These are phyloP conservation scores for Aspergillus pseudotamarii DNA, from an alignment of 2,329 filamentous ascomycete species.

Conservation along the genomic window DNA sequence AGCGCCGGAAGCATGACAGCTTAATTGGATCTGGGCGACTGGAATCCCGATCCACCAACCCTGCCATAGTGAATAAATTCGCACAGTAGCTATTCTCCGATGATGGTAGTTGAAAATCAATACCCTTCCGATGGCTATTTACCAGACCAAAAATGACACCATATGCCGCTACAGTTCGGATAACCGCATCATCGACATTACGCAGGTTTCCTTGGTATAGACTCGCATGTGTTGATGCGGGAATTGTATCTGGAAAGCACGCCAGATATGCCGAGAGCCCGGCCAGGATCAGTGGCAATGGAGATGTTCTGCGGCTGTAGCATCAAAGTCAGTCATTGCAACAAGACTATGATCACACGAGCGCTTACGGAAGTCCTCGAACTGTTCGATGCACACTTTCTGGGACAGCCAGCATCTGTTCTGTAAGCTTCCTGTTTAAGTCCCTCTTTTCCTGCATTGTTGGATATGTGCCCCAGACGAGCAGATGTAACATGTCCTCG, in stretches of 20 bases:
- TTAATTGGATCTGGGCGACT: conserved; percentile 50
- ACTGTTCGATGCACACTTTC: conserved; percentile 27
- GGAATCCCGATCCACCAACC: conserved; percentile 52
- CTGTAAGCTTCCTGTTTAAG: conserved; percentile 24
- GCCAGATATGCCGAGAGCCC: conserved; percentile 34
- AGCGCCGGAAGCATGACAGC: conserved; percentile 54
- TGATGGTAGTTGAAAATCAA: conserved; percentile 21
- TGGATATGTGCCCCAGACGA: conserved; percentile 34
- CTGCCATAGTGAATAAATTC: conserved; percentile 60
- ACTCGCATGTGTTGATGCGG: conserved; percentile 20
- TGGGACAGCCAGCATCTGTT: conserved; percentile 26
- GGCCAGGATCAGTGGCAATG: conserved; percentile 30
- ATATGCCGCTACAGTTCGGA: conserved; percentile 29
- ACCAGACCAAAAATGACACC: conserved; percentile 30
- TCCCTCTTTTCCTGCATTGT: conserved; percentile 22
- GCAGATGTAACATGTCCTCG: conserved; percentile 36
- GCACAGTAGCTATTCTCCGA: conserved; percentile 55
- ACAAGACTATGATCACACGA: neutral
- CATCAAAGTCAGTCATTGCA: neutral
- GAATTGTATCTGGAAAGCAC: conserved; percentile 23
- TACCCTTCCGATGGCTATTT: conserved; percentile 28
- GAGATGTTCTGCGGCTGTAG: conserved; percentile 23
- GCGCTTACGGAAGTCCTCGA: conserved; percentile 27
- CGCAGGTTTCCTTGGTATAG: conserved; percentile 28
- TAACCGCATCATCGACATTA: conserved; percentile 25